Base-by-base conservation (phyloP, 2,329 filamentous ascomycete species). In the Talaromyces sp. region DNA sequence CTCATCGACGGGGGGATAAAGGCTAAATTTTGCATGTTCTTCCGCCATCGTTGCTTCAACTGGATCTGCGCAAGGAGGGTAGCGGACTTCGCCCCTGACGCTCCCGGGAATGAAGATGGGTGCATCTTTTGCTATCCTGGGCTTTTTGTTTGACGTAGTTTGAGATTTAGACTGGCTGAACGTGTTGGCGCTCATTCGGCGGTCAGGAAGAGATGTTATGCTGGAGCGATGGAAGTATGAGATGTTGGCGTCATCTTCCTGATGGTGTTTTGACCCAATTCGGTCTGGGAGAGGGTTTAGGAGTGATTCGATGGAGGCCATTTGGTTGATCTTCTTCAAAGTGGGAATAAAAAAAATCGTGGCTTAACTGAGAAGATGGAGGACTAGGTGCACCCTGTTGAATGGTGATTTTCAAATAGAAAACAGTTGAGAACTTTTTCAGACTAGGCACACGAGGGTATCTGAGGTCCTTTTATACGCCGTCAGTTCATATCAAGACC, bases 11-110 rank as follows among this genome's bases (percentile, higher is more conserved):
- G 16, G 24, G 0, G 91, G 90, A 63, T 83, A 85, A 62, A 97
- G 82, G 16, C 85, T 81, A 73, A 90, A 94, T 45, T 80, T 81
- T 45, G 80, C 79, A 67, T 95, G 85, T 68, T 89, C 83, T 14
- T 80, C 78, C 10, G 83, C 78, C 16, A 90, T 81, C 24, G 80
- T 74, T 27, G 14, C 14, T 1, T 85, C 82, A 68, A 90, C 85
- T 37, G 89, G 77, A 56, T 84, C 81, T 73, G 97, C 91, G 73
- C 87, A 89, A 0, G 93, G 91, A 19, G 85, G 85, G 73, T 89
- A 97, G 73, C 89, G 89, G 69, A 96, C 82, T 33, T 84, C 80
- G 3, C 90, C 91, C 68, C 87, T 87, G 37, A 86, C 81, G 66
- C 84, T 83, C 56, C 85, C 86, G 70, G 86, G 87, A 33, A 83